Percentiles rank a stretch among this genome's conserved stretches.
Conservation (phyloP, 2,329 filamentous ascomycete species). For the Ilyonectria sp. region DNA sequence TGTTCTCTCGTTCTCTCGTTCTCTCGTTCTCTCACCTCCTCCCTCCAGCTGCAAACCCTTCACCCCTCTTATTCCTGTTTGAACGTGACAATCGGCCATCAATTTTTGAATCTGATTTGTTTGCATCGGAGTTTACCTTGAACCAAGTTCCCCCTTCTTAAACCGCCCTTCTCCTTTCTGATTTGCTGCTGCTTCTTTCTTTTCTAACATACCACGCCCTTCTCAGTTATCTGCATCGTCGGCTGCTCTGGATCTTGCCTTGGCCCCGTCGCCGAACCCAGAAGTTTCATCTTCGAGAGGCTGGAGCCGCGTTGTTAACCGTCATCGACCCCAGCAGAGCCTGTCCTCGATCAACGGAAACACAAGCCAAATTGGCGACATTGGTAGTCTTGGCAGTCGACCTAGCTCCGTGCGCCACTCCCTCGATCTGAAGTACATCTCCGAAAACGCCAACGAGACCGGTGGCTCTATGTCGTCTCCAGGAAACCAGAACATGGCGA, state of each 20-base stretch:
- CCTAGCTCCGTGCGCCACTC: conserved; percentile 70
- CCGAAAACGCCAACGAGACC: conserved; percentile 60
- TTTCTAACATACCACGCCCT: conserved; percentile 52
- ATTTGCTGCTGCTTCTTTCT: conserved; percentile 38
- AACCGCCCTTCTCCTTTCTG: conserved; percentile 15
- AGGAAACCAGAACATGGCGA: conserved; percentile 68
- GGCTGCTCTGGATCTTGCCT: conserved; percentile 84
- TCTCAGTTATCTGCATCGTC: conserved; percentile 84
- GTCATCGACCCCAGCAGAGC: conserved; percentile 78
- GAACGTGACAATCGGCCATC: background rate
- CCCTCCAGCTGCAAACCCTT: conserved; percentile 3
- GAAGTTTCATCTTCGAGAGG: conserved; percentile 65
- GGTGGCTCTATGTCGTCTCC: conserved; percentile 61
- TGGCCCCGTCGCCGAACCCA: conserved; percentile 76
- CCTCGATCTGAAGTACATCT: conserved; percentile 67
- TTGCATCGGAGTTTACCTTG: conserved; percentile 13
- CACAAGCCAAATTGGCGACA: conserved; percentile 61
- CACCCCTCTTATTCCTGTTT: conserved; percentile 5
- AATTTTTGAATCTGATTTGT: background rate
- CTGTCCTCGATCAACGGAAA: conserved; percentile 64
- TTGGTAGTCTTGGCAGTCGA: conserved; percentile 63
- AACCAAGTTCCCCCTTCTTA: conserved; percentile 24
- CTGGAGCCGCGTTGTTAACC: conserved; percentile 74
- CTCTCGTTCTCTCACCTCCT: conserved; percentile 14
- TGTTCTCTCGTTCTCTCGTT: too few relatives aligned